phyloP scores from a whole-genome alignment of 805 yeast genomes.

The Pichia nakasei region DNA sequence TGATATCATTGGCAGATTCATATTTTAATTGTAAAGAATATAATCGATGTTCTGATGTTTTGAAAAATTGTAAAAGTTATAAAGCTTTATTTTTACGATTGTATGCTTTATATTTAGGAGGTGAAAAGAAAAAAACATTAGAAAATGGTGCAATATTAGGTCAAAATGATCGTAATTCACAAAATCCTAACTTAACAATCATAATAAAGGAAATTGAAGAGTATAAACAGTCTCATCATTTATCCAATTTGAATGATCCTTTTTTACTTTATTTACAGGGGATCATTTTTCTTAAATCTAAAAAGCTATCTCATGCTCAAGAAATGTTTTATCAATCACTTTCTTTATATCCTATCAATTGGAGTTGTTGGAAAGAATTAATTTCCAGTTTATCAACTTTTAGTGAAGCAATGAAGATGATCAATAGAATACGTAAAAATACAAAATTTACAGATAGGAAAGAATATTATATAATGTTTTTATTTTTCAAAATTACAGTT shows the following conservation, averaged over 20 bases:
- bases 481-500: conserved; percentile 56
- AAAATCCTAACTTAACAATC: conserved; percentile 22
- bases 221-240: conserved; percentile 15
- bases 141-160: conserved; percentile 60
- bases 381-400: conserved; percentile 49
- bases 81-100: conserved; percentile 52
- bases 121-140: conserved; percentile 69
- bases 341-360: conserved; percentile 67
- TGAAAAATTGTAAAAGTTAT: conserved; percentile 44
- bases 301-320: conserved; percentile 53
- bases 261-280: conserved; percentile 70
- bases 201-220: conserved; percentile 37
- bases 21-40: conserved; percentile 81
- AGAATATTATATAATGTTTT: conserved; percentile 24
- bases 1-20: conserved; percentile 53
- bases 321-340: conserved; percentile 53
- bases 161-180: conserved; percentile 27
- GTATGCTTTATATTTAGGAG: conserved; percentile 63
- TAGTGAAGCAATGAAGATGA: conserved; percentile 45
- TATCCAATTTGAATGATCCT: conserved; percentile 33
- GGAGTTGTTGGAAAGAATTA: conserved; percentile 91
- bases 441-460: conserved; percentile 25
- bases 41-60: conserved; percentile 58
- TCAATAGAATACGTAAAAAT: conserved; percentile 31
- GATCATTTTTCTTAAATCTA: conserved; percentile 51